Evolutionary conservation across 306 rosid species (phyloP), one percentile per base, ranked within the genome.

Genomic region (Dryas alaskensis): DNA sequence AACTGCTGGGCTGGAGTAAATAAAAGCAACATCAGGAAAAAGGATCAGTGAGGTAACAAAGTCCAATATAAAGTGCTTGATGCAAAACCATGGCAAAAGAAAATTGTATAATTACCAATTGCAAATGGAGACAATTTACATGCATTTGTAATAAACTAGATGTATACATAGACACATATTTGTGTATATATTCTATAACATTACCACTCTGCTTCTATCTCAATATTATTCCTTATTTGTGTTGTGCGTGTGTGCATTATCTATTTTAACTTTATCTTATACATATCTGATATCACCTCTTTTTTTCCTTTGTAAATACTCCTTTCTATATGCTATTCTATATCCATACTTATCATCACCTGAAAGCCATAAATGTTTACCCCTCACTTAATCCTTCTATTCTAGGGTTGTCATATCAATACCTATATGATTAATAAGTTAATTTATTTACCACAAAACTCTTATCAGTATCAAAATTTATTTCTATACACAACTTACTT

Each of bases 1-100:
- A 52, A 92, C 98, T 69, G 99, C 99, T 61, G 99, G 99, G 81
- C 98, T 95, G 98, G 79, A 72, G 73, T 62, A 81, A 75, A 86
- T 63, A 81, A 83, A 73, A 65, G 51, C 16, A 72, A 70, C 72
- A 73, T 88, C 53, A 87, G 82, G 62, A 42, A 7, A 49, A 54
- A 64, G 52, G 69, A 58, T 69, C 66, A 22, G 72, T 39, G 14
- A 25, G 19, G 43, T 57, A 77, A 48, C 11, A 72, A 44, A 44
- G 5, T 59, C 69, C 64, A 47, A 54, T 10, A 61, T 54, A 69
- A 14, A 47, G 64, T 76, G 64, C 73, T 67, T 54, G 64, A 79
- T 73, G 62, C 55, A 47, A 67, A 81, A 80, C 60, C 62, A 48
- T 68, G 22, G 58, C 61, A 69, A 67, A 80, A 61, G 31, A 46